Conservation (phyloP, 2,329 filamentous ascomycete genomes). For the Akanthomyces lecanii region DNA sequence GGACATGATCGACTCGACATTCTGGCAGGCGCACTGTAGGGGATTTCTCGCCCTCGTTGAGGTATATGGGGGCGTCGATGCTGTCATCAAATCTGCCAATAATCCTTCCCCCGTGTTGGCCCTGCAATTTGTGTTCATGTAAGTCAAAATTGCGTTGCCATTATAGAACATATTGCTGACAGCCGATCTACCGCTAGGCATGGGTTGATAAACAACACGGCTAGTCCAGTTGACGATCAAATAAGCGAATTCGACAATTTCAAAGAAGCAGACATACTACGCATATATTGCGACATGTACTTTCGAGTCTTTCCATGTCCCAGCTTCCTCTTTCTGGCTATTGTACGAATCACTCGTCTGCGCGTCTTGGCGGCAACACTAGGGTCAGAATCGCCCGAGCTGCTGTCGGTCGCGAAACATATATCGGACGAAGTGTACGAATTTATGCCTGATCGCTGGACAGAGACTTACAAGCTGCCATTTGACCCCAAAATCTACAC, state of each 20-base stretch:
- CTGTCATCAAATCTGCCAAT: neutral
- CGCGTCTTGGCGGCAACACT: neutral
- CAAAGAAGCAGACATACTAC: neutral
- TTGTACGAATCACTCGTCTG: neutral
- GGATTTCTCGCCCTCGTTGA: constrained; percentile 1
- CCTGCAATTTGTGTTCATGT: constrained; percentile 6
- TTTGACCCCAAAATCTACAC: neutral
- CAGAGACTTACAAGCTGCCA: neutral
- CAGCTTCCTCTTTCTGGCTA: neutral
- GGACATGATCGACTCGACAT: neutral
- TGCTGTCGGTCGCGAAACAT: neutral
- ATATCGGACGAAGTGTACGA: neutral
- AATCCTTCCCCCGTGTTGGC: neutral
- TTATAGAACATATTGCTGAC: neutral
- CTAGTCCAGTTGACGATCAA: neutral
- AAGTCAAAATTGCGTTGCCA: neutral
- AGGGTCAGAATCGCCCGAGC: neutral
- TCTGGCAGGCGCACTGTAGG: neutral
- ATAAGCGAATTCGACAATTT: neutral
- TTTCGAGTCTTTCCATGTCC: neutral
- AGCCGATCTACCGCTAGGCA: neutral
- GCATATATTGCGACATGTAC: neutral
- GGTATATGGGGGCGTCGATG: constrained; percentile 1
- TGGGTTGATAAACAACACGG: neutral
- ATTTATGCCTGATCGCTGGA: neutral